phyloP scores from a whole-genome alignment of 495 filamentous ascomycete genomes.

The Talaromyces stipitatus region DNA sequence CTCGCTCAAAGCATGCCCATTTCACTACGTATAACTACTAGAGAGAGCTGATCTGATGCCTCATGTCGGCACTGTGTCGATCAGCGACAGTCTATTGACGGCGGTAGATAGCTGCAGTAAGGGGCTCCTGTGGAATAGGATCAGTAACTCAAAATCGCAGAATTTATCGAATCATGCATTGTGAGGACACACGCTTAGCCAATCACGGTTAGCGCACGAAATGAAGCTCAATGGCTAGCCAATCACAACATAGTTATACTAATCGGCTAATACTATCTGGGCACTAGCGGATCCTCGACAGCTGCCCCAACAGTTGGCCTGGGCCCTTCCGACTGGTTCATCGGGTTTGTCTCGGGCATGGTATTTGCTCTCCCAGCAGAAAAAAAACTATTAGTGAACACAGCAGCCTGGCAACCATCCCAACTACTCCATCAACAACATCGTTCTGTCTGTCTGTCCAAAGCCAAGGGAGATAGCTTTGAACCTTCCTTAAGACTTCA shows the following conservation, averaged over 20 bases:
- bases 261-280: not conserved
- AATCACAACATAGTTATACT: not conserved
- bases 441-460: not conserved
- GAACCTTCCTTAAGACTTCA: too few relatives aligned
- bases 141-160: not conserved
- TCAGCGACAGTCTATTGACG: not conserved
- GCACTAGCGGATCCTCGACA: not conserved
- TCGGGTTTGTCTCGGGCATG: not conserved
- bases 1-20: not conserved
- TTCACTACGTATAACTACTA: too few relatives aligned
- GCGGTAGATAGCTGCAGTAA: not conserved
- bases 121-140: too few relatives aligned
- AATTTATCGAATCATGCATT: constrained; percentile 1
- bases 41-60: not conserved
- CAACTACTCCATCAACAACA: not conserved
- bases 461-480: not conserved
- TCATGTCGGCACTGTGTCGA: not conserved
- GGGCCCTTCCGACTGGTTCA: not conserved
- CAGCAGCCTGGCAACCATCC: not conserved
- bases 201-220: not conserved
- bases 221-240: not conserved
- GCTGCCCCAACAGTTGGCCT: constrained; percentile 8
- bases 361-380: not conserved
- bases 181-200: not conserved
- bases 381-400: not conserved